Base-by-base conservation (phyloP, 2,329 filamentous ascomycete species). In the Fusarium marasasianum region DNA sequence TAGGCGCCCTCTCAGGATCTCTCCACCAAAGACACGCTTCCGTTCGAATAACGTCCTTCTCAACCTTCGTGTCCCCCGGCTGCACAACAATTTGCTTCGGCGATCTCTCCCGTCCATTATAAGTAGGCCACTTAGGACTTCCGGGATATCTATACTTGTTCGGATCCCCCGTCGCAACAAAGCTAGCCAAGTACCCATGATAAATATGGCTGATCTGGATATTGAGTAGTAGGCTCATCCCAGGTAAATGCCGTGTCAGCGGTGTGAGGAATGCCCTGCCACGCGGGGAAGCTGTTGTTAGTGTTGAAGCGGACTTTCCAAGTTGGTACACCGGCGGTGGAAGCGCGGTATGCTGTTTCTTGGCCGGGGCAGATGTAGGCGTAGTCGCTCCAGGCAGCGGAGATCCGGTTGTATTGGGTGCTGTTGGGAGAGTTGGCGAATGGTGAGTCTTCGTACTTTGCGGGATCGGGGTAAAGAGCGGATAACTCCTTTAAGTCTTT, bases 311-410 rank as follows among this genome's bases (percentile, higher is more conserved):
- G 80, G 15, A 79, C 62, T 56, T 83, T 83, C 82, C 82, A 84
- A 1, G 79, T 82, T 0, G 83, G 82, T 0, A 81, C 79, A 0
- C 77, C 78, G 8, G 79, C 81, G 0, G 60, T 56, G 0, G 83
- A 81, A 26, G 82, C 76, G 13, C 83, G 79, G 40, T 83, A 79
- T 3, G 84, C 83, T 1, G 84, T 86, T 65, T 86, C 84, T n/a
- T 86, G 84, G 1, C 81, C 82, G 0, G 85, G 81, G 26, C 84
- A 86, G 22, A 84, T 82, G 65, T 86, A 86, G 37, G 81, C 84
- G 56, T 84, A 86, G 71, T 86, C 85, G 20, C 82, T 82, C 81
- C 81, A 83, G 0, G 86, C 83, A 2, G 84, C 84, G 1, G 82
- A 80, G 8, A 87, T 57, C 8, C 86, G 83, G 43, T 85, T 77